Evolutionary conservation across 208 protist genomes (phyloP).

Genomic region (Blechomonas ayalai): DNA sequence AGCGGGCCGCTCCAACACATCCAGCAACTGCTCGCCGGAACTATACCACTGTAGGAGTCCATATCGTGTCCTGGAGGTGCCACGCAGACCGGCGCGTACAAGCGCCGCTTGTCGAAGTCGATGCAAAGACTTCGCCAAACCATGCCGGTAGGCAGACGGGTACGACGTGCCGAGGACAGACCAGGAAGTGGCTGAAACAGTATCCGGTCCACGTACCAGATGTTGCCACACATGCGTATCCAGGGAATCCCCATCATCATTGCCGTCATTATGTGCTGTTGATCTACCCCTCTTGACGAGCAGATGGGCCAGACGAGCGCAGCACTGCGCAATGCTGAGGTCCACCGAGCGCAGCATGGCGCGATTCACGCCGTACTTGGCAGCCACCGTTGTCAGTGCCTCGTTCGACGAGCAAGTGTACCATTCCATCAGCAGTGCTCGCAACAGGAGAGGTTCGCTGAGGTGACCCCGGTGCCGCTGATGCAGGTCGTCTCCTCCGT

Average conservation of each 20-base stretch:
- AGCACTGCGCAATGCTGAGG: constrained; percentile 44
- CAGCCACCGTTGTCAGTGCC: constrained; percentile 13
- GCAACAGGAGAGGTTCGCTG: constrained; percentile 66
- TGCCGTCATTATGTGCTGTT: constrained; percentile 7
- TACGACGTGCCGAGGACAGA: constrained; percentile 17
- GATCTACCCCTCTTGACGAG: constrained; percentile 3
- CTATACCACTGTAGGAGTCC: too few relatives aligned
- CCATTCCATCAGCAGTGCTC: constrained; percentile 48
- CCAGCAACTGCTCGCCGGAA: too few relatives aligned
- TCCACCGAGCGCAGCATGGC: constrained; percentile 56
- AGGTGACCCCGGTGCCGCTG: constrained; percentile 18
- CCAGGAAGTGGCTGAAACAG: not conserved
- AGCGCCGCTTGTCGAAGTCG: constrained; percentile 40
- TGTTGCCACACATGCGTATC: too few relatives aligned
- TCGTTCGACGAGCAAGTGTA: constrained; percentile 31
- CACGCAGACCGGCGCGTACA: constrained; percentile 23
- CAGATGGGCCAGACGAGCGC: constrained; percentile 33
- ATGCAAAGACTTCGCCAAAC: constrained; percentile 37
- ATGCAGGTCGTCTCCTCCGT: not conserved
- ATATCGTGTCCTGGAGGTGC: constrained; percentile 4
- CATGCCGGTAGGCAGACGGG: constrained; percentile 14
- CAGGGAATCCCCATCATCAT: not conserved
- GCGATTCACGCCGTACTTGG: constrained; percentile 24
- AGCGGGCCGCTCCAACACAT: too few relatives aligned
- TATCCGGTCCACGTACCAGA: too few relatives aligned